These are phyloP conservation scores for Yamadazyma kitorensis DNA, from an alignment of 805 yeast species.

Conservation along the genomic window DNA sequence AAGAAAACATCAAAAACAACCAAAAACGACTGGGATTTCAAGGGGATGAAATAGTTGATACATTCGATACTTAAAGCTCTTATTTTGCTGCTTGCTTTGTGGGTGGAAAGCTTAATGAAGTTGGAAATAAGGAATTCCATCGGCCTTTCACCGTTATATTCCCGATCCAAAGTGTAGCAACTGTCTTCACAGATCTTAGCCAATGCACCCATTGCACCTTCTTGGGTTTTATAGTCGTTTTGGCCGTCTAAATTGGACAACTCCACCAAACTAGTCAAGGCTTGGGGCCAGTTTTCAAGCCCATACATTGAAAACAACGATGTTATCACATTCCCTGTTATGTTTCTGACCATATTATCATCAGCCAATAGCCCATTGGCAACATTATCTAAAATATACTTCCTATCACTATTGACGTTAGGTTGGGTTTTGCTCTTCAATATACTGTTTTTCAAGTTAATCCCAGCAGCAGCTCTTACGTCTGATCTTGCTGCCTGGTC, in stretches of 20 bases:
- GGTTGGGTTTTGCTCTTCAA: slow-evolving; percentile 27
- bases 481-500: slow-evolving; percentile 49
- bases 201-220: slow-evolving; percentile 79
- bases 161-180: slow-evolving; percentile 59
- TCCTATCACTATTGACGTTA: slow-evolving; percentile 22
- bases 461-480: slow-evolving; percentile 84
- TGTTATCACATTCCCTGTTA: slow-evolving; percentile 88
- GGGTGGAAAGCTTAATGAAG: slow-evolving; percentile 45
- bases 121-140: slow-evolving; percentile 63
- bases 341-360: slow-evolving; percentile 69
- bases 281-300: slow-evolving; percentile 67
- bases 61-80: slow-evolving; percentile 67
- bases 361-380: slow-evolving; percentile 53
- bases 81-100: slow-evolving; percentile 42
- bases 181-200: slow-evolving; percentile 91
- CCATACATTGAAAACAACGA: slow-evolving; percentile 72
- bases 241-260: slow-evolving; percentile 40
- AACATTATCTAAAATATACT: slow-evolving; percentile 42
- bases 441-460: slow-evolving; percentile 77
- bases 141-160: slow-evolving; percentile 65
- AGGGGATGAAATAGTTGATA: slow-evolving; percentile 69
- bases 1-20: slow-evolving; percentile 66
- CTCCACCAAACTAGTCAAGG: slow-evolving; percentile 65
- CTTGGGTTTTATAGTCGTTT: slow-evolving; percentile 38
- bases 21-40: slow-evolving; percentile 63